These are phyloP conservation scores for Raffaelea arxii DNA, from an alignment of 2,329 filamentous ascomycete genomes.

Conservation along the genomic window DNA sequence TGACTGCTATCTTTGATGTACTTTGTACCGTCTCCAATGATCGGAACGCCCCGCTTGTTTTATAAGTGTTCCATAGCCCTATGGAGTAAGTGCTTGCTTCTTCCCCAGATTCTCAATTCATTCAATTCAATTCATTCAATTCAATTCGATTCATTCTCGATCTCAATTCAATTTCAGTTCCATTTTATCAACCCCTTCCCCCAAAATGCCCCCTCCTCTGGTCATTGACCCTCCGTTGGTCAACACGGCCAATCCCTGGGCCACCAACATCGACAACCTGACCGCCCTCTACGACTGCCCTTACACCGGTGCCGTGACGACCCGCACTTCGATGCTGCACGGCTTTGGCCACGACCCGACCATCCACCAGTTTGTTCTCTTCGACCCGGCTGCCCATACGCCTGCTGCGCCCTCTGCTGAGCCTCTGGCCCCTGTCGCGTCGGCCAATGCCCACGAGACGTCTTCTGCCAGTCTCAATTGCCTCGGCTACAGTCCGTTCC, in stretches of 20 bases:
- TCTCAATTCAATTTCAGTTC: too few species aligned
- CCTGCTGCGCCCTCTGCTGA: slow-evolving; percentile 8
- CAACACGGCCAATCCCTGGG: slow-evolving; percentile 71
- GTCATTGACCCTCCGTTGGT: slow-evolving; percentile 60
- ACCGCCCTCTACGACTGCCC: slow-evolving; percentile 48
- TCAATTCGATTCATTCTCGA: too few species aligned
- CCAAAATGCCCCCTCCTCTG: slow-evolving; percentile 28
- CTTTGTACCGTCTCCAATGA: too few species aligned
- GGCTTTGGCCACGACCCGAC: slow-evolving; percentile 54
- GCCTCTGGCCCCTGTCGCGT: slow-evolving; percentile 5
- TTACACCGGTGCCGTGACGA: slow-evolving; percentile 64
- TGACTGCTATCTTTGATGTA: too few species aligned
- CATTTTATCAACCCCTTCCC: too few species aligned
- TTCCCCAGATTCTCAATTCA: too few species aligned
- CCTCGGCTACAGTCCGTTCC: slow-evolving; percentile 61
- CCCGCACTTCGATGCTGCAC: slow-evolving; percentile 54
- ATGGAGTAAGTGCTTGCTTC: too few species aligned
- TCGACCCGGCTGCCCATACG: slow-evolving; percentile 29
- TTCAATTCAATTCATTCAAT: too few species aligned
- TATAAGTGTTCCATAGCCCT: too few species aligned
- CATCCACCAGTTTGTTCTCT: slow-evolving; percentile 58
- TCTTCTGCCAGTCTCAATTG: slow-evolving; percentile 55
- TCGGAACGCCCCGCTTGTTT: too few species aligned
- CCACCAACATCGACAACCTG: slow-evolving; percentile 55
- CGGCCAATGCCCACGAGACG: too few species aligned